Evolutionary conservation across 2,329 filamentous ascomycete species (phyloP), one percentile per base, ranked within the genome.

Genomic region (Paraphaeosphaeria minitans): DNA sequence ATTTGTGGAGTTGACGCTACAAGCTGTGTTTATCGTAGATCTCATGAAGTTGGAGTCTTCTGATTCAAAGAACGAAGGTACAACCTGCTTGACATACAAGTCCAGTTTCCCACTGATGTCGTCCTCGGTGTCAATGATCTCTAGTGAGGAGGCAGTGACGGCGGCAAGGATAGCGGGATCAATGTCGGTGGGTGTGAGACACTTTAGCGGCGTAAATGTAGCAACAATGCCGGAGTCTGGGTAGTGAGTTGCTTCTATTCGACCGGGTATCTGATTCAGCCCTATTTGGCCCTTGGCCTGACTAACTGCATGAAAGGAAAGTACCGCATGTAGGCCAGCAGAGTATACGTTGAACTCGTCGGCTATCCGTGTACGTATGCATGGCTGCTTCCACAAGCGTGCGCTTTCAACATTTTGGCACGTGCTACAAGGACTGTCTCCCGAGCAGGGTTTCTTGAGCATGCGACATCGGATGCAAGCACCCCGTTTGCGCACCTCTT

Each of bases 361-460:
- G 5, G 82, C 81, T 51, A 88, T 81, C 22, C 83, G 82, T 19
- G 83, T 85, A 14, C 85, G 80, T 46, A 87, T 80, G 63, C 85
- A 88, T 8, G 81, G 82, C 58, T 83, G 80, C 66, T 86, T 87
- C 85, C 85, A 88, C 21, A 87, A 65, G 42, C 85, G 80, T 37
- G 85, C 85, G 58, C 82, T 84, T 66, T 86, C 84, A n/a, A 88
- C 83, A 59, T 82, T 82, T 52, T 79, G 79, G 62, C 85, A 88
- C 10, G 84, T 85, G 27, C 77, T 82, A 69, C 85, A 88, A 16
- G 85, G 85, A 41, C 80, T 86, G 21, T 84, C 84, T 35, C 83
- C 83, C 9, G 85, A 87, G 65, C 85, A 88, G 47, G 84, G 83
- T 66, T 88, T 88, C 75, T 87, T 88, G 24, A 88, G 75, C 85